Percentiles rank a stretch among this genome's conserved stretches.
phyloP scores from a whole-genome alignment of 2,329 filamentous ascomycete species.

The Alternaria brassicicola region DNA sequence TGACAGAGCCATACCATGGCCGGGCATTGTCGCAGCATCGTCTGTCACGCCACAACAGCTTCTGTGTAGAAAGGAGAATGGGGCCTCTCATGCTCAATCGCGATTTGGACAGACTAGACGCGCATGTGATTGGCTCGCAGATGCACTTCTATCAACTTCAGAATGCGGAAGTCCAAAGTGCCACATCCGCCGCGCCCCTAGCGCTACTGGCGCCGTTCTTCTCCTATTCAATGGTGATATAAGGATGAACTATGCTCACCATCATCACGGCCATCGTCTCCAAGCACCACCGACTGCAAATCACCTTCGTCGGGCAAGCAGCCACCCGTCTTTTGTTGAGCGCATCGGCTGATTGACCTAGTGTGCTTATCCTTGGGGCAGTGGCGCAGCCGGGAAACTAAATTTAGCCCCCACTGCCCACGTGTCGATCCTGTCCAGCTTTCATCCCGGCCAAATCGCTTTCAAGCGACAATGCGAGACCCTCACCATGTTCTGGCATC shows the following conservation, averaged over 20 bases:
- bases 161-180: conserved; percentile 8
- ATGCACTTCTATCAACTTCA: conserved; percentile 5
- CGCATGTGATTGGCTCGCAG: conserved; percentile 7
- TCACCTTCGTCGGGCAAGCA: not conserved
- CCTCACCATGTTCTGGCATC: not conserved
- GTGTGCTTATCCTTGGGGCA: conserved; percentile 2
- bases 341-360: not conserved
- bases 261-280: not conserved
- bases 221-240: not conserved
- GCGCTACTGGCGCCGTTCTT: not conserved
- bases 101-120: not conserved
- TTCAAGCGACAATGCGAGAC: not conserved
- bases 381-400: conserved; percentile 20
- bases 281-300: not conserved
- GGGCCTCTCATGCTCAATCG: not conserved
- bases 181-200: conserved; percentile 1
- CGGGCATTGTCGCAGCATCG: conserved; percentile 12
- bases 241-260: conserved; percentile 1
- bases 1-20: conserved; percentile 6
- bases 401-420: conserved; percentile 9
- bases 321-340: conserved; percentile 6
- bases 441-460: conserved; percentile 9
- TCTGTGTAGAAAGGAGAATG: conserved; percentile 3
- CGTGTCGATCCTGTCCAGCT: conserved; percentile 7
- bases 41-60: conserved; percentile 2